Evolutionary conservation across 177 flowering plant genomes (phyloP).

Genomic region (Tripterygium wilfordii): DNA sequence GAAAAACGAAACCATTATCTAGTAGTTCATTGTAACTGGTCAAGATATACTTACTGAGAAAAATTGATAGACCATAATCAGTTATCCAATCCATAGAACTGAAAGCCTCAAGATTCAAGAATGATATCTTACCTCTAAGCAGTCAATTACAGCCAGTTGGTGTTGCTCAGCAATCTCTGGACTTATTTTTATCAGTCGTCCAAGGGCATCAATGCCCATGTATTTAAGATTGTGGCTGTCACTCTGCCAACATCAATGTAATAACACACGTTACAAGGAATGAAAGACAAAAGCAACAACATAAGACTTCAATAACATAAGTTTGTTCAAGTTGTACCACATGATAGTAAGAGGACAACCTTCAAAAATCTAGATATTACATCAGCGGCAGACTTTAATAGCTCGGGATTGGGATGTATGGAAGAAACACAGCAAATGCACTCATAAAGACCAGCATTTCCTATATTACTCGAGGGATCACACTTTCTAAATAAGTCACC

Average conservation of each 20-base stretch:
- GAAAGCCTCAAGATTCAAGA: too few species aligned
- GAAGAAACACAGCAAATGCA: conserved; percentile 88
- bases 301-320: background rate
- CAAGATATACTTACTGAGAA: too few species aligned
- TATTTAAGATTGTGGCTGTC: conserved; percentile 93
- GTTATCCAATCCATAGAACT: background rate
- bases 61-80: background rate
- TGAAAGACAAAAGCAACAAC: background rate
- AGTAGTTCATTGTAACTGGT: too few species aligned
- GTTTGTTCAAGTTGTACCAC: too few species aligned
- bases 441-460: conserved; percentile 91
- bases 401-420: conserved; percentile 71
- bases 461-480: conserved; percentile 83
- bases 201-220: conserved; percentile 97
- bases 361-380: conserved; percentile 83
- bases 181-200: conserved; percentile 78
- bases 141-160: conserved; percentile 97
- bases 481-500: conserved; percentile 83
- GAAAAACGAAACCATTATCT: too few species aligned
- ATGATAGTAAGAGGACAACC: conserved; percentile 38
- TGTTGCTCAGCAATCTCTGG: conserved; percentile 98
- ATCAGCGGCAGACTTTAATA: conserved; percentile 88
- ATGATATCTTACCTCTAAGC: conserved; percentile 96
- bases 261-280: conserved; percentile 5
- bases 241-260: conserved; percentile 54